These are phyloP conservation scores for Solanum microdontum DNA, from an alignment of 257 asterid species.

Conservation along the genomic window DNA sequence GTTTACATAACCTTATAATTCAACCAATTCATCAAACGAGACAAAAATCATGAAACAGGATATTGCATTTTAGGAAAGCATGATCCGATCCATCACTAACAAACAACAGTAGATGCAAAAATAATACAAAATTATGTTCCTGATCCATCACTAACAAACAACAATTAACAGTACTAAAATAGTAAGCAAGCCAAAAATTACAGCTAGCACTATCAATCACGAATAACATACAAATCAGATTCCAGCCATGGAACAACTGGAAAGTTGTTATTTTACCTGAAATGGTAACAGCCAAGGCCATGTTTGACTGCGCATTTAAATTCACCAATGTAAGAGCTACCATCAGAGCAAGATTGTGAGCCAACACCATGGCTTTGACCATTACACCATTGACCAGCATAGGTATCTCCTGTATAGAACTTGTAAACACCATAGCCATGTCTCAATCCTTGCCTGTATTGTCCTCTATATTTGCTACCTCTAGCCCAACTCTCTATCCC, in stretches of 20 bases:
- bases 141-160: neutral
- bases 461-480: slow-evolving; percentile 40
- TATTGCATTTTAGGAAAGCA: neutral
- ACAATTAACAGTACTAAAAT: neutral
- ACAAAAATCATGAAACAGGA: neutral
- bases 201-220: neutral
- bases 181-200: neutral
- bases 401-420: slow-evolving; percentile 11
- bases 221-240: neutral
- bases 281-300: slow-evolving; percentile 65
- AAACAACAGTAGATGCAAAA: neutral
- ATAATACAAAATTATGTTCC: neutral
- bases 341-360: slow-evolving; percentile 7
- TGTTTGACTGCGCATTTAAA: slow-evolving; percentile 8
- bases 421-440: slow-evolving; percentile 15
- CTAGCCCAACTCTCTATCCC: slow-evolving; percentile 89
- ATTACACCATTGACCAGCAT: slow-evolving; percentile 8
- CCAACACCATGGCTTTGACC: slow-evolving; percentile 12
- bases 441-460: neutral
- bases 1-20: neutral
- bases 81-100: neutral
- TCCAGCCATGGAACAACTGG: neutral
- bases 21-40: neutral
- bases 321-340: slow-evolving; percentile 9
- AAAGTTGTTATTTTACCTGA: slow-evolving; percentile 31